Conservation (phyloP, 164 flowering plant genomes). For the Litsea cubeba region DNA sequence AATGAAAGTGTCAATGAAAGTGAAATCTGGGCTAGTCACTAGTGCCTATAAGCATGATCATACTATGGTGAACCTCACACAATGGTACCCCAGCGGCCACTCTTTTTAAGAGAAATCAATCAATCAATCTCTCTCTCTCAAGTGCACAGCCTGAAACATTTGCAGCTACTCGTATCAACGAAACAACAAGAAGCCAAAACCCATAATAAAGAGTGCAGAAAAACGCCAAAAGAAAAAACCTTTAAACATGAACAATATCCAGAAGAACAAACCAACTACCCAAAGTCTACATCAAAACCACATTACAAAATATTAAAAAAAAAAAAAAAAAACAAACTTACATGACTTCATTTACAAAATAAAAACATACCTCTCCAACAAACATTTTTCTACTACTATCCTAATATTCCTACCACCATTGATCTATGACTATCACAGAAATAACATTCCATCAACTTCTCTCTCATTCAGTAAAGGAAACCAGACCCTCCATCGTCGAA, state of each 20-base stretch:
- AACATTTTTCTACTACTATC: neutral
- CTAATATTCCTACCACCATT: neutral
- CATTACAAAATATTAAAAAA: too few relatives aligned
- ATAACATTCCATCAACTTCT: neutral
- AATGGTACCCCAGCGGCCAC: neutral
- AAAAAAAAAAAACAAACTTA: neutral
- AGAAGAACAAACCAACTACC: neutral
- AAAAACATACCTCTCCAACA: neutral
- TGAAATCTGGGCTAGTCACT: too few relatives aligned
- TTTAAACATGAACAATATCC: neutral
- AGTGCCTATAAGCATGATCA: too few relatives aligned
- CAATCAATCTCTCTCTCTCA: neutral
- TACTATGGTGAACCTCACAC: too few relatives aligned
- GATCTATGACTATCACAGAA: neutral
- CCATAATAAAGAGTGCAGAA: neutral
- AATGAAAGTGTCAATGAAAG: too few relatives aligned
- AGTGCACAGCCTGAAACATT: neutral
- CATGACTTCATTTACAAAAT: neutral
- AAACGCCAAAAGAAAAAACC: neutral
- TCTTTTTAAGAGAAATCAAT: neutral
- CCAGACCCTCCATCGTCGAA: conserved; percentile 59
- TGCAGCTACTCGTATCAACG: neutral
- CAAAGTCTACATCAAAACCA: neutral
- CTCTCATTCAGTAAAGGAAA: neutral
- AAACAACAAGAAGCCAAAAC: neutral